Evolutionary conservation across 139 green algal genomes (phyloP), one percentile per base, ranked within the genome.

Genomic region (Edaphochlamys debaryana): DNA sequence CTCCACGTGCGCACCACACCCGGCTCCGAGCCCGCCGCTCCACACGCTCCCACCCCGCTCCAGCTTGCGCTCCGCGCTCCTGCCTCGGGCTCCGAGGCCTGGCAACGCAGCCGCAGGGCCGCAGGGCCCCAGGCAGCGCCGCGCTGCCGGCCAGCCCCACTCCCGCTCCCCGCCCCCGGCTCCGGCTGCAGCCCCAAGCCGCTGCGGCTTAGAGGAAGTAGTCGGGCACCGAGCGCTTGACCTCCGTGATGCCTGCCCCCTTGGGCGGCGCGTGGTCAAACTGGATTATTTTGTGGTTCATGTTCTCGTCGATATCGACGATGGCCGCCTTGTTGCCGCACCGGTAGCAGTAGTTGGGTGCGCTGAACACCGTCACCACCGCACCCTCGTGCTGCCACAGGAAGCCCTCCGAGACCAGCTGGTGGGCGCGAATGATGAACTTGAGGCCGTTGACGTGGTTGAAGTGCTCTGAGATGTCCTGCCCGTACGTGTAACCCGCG

Each of bases 311-410:
- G 50, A 94, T 91, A 83, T 94, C 90, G 0, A 94, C 90, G 37
- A 94, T 91, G 20, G 90, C 90, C 30, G 87, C 86, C 69, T 88
- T 87, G 87, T 96, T 95, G 38, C 93, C 94, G 79, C 93, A 97
- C 40, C 97, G 92, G 87, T 99, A 99, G 93, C 97, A 99, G 88
- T 99, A 99, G 88, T 99, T 99, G 64, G 97, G 97, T 6, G 97
- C 97, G 29, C 86, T 95, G 94, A 98, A 99, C 30, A 99, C 97
- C 0, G 97, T 99, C 7, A 99, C 95, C 38, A 99, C 89, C 2
- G 79, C 80, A 4, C 95, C 92, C 34, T 95, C 91, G 77, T 97
- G 96, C 94, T 96, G 95, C 92, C 95, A 98, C 86, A 97, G 92
- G 74, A 95, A 92, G 36, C 94, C 94, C 75, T 98, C 91, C 37